A percentile compares a stretch with the other conserved stretches of the same genome.
Evolutionary conservation across 805 yeast genomes (phyloP).

Genomic region (Candida chauliodis): DNA sequence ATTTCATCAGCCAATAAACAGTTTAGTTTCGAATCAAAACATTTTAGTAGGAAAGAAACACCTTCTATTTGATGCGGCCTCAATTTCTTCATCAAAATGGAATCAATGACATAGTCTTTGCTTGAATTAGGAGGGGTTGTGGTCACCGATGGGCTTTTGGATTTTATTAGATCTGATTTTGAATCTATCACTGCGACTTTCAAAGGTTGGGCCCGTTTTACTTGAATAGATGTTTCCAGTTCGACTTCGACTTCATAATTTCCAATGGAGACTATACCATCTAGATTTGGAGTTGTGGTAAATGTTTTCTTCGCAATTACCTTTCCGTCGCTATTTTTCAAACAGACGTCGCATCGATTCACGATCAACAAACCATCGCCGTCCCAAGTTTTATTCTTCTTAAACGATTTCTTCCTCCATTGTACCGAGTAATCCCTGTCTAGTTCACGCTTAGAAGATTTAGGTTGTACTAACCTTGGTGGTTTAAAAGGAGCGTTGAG

Average conservation of each 20-base stretch:
- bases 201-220: neutral
- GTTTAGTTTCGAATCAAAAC: conserved; percentile 57
- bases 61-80: conserved; percentile 89
- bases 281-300: conserved; percentile 5
- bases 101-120: conserved; percentile 36
- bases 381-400: conserved; percentile 91
- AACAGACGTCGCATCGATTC: conserved; percentile 19
- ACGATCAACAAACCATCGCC: conserved; percentile 70
- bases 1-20: conserved; percentile 93
- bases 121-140: neutral
- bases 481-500: conserved; percentile 50
- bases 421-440: conserved; percentile 31
- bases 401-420: conserved; percentile 68
- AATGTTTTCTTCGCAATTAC: conserved; percentile 17
- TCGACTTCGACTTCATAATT: conserved; percentile 52
- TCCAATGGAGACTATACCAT: conserved; percentile 46
- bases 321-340: conserved; percentile 24
- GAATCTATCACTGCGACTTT: neutral
- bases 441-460: neutral
- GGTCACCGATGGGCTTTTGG: neutral
- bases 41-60: conserved; percentile 73
- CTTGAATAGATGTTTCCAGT: too few relatives aligned
- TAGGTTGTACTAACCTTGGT: conserved; percentile 31
- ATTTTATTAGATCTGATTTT: neutral
- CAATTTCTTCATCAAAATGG: conserved; percentile 47